phyloP scores from a whole-genome alignment of 768 basidiomycete species.

The Tephrocybe sp. region DNA sequence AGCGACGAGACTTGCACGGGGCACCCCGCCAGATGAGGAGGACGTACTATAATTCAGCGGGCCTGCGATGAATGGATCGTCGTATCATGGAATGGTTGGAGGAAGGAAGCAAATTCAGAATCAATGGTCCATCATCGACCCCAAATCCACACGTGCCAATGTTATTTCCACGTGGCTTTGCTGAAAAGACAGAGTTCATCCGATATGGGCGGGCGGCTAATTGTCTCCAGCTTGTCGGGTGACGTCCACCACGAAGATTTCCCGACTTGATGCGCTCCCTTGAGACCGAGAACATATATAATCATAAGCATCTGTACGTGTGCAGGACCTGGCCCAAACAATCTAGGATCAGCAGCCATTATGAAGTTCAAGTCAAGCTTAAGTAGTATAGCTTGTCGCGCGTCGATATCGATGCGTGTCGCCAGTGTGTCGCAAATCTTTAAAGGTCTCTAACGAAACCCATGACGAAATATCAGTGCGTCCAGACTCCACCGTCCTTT shows the following conservation, averaged over 20 bases:
- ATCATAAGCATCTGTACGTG: too few species aligned
- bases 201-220: not conserved
- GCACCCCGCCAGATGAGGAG: conserved; percentile 2
- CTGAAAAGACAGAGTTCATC: not conserved
- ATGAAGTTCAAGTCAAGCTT: too few species aligned
- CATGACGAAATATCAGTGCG: too few species aligned
- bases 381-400: too few species aligned
- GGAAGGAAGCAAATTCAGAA: not conserved
- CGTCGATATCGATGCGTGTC: too few species aligned
- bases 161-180: not conserved
- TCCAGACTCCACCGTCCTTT: too few species aligned
- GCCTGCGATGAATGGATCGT: conserved; percentile 11
- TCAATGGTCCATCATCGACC: not conserved
- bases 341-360: too few species aligned
- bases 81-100: conserved; percentile 8
- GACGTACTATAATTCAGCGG: not conserved
- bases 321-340: too few species aligned
- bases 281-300: too few species aligned
- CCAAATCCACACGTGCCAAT: not conserved
- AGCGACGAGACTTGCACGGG: not conserved
- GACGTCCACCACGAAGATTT: not conserved
- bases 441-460: too few species aligned
- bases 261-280: too few species aligned
- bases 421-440: too few species aligned
- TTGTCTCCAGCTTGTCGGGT: not conserved